Evolutionary conservation across 345 rosid genomes (phyloP).

Genomic region (Arabis alpina): DNA sequence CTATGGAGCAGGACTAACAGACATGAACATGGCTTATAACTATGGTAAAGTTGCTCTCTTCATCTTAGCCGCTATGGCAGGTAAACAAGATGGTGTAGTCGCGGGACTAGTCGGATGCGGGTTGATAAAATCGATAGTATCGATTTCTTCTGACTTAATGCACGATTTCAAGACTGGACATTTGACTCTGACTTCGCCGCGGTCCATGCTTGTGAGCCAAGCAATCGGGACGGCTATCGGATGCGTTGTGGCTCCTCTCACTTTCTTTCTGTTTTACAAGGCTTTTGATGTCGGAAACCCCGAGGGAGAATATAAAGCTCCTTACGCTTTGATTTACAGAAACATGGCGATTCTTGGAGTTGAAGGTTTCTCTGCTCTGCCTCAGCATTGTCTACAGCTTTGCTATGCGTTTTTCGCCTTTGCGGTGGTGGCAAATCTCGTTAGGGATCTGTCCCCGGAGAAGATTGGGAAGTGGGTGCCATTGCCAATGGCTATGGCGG

Average conservation of each 20-base stretch:
- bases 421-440: constrained; percentile 46
- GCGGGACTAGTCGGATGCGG: constrained; percentile 64
- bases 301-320: constrained; percentile 51
- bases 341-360: constrained; percentile 61
- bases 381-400: constrained; percentile 51
- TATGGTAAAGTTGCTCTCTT: constrained; percentile 61
- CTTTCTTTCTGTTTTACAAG: constrained; percentile 53
- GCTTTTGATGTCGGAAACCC: constrained; percentile 55
- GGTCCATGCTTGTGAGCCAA: constrained; percentile 64
- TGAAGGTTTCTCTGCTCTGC: constrained; percentile 59
- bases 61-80: constrained; percentile 57
- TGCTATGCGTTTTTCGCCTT: constrained; percentile 50
- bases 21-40: constrained; percentile 59
- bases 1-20: constrained; percentile 63
- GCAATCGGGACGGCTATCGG: constrained; percentile 60
- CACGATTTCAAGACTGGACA: constrained; percentile 66
- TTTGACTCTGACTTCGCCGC: constrained; percentile 51
- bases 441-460: constrained; percentile 36
- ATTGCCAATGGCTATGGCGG: constrained; percentile 57
- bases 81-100: constrained; percentile 53
- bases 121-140: constrained; percentile 55
- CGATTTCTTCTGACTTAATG: constrained; percentile 56
- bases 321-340: constrained; percentile 52
- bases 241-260: constrained; percentile 54
- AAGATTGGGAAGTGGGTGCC: constrained; percentile 54